Percentiles rank a stretch among this genome's conserved stretches.
Evolutionary conservation across 2,329 filamentous ascomycete species (phyloP).

Genomic region (Drechslerella dactyloides): DNA sequence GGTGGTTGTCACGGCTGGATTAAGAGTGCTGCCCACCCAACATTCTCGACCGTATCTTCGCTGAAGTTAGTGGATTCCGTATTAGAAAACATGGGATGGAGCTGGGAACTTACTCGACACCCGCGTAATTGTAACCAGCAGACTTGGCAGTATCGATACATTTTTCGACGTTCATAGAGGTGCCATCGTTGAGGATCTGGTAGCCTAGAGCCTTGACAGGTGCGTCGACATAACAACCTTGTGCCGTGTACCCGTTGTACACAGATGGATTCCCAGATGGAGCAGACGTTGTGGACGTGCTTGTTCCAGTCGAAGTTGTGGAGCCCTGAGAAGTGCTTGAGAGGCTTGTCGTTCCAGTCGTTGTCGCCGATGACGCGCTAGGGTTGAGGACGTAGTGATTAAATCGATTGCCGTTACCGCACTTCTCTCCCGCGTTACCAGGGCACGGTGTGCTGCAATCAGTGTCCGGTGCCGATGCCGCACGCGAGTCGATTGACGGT

Average conservation of each 20-base stretch:
- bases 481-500: constrained; percentile 53
- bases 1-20: constrained; percentile 44
- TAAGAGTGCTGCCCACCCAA: constrained; percentile 39
- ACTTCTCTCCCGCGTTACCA: constrained; percentile 55
- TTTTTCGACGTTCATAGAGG: constrained; percentile 16
- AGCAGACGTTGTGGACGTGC: constrained; percentile 8
- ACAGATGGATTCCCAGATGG: constrained; percentile 11
- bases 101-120: constrained; percentile 56
- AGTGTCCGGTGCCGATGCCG: constrained; percentile 33
- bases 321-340: no score
- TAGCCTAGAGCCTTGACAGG: not conserved
- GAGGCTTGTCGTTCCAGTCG: no score
- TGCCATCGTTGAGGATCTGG: constrained; percentile 7
- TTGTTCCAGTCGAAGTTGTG: not conserved
- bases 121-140: constrained; percentile 55
- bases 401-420: constrained; percentile 54
- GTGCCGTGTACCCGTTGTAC: constrained; percentile 2
- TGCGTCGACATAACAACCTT: not conserved
- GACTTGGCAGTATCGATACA: constrained; percentile 15
- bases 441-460: constrained; percentile 50
- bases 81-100: constrained; percentile 18
- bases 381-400: constrained; percentile 51
- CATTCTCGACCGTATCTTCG: constrained; percentile 40
- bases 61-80: not conserved
- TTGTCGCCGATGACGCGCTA: no score